Evolutionary conservation across 352 stramenopile genomes (phyloP).

Genomic region (Phytophthora meadii): DNA sequence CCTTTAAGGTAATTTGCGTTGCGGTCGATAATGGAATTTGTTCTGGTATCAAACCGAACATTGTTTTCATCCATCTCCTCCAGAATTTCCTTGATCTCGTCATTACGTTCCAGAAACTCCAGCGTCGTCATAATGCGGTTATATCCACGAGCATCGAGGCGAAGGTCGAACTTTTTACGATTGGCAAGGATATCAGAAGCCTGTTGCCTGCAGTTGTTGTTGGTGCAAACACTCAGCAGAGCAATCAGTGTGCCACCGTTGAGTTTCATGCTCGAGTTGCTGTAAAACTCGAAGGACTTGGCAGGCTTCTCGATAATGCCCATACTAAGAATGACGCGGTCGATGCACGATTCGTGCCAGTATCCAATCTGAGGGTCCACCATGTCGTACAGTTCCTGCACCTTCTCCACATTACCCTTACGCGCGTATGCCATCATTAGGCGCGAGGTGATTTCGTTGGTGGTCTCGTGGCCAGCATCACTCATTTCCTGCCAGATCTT

Average conservation of each 20-base stretch:
- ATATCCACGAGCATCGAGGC: slow-evolving; percentile 71
- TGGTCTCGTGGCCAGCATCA: slow-evolving; percentile 55
- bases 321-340: slow-evolving; percentile 75
- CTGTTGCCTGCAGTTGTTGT: slow-evolving; percentile 77
- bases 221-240: slow-evolving; percentile 70
- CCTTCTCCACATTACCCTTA: slow-evolving; percentile 50
- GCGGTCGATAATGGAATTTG: slow-evolving; percentile 61
- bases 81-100: slow-evolving; percentile 63
- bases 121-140: slow-evolving; percentile 79
- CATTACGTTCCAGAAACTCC: slow-evolving; percentile 71
- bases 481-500: slow-evolving; percentile 64
- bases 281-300: slow-evolving; percentile 81
- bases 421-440: slow-evolving; percentile 65
- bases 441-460: slow-evolving; percentile 74
- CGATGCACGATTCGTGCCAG: slow-evolving; percentile 75
- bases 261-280: slow-evolving; percentile 83
- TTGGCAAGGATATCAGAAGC: slow-evolving; percentile 77
- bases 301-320: slow-evolving; percentile 66
- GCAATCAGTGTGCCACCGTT: slow-evolving; percentile 74
- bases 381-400: slow-evolving; percentile 57
- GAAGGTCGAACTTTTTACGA: slow-evolving; percentile 78
- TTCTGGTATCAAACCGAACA: slow-evolving; percentile 67
- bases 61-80: slow-evolving; percentile 68
- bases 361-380: slow-evolving; percentile 68
- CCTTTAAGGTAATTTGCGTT: slow-evolving; percentile 55